Conservation (phyloP, 225 moss, liverwort and hornwort species). For the Physcomitrium patens region DNA sequence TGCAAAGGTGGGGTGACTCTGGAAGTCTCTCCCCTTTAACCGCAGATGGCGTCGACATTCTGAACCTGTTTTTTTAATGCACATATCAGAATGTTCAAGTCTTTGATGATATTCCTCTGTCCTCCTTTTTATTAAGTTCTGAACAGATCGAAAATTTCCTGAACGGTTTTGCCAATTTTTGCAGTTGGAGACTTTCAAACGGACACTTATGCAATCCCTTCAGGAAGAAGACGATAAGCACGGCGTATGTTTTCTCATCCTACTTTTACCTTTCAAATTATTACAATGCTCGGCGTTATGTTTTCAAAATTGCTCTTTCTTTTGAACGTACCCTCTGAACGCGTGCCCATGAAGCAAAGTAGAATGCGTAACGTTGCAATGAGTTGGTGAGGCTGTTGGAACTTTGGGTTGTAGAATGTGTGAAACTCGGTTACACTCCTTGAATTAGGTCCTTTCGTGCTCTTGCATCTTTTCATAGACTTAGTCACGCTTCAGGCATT, state of each 20-base stretch:
- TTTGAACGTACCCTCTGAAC: background rate
- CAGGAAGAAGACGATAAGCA: constrained; percentile 73
- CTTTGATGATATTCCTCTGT: background rate
- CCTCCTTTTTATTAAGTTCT: background rate
- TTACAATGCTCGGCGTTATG: background rate
- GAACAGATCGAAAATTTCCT: background rate
- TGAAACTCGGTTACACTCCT: too few species aligned
- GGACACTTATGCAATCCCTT: constrained; percentile 80
- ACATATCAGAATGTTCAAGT: background rate
- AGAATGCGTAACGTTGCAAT: too few species aligned
- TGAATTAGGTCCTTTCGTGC: too few species aligned
- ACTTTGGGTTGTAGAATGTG: too few species aligned
- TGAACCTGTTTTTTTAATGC: background rate
- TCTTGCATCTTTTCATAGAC: too few species aligned
- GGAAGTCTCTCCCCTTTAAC: background rate
- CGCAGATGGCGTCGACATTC: too few species aligned
- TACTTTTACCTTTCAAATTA: background rate
- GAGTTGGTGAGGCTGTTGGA: too few species aligned
- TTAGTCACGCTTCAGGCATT: too few species aligned
- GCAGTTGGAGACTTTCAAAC: constrained; percentile 90
- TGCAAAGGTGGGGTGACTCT: constrained; percentile 55
- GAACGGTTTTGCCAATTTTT: constrained; percentile 25
- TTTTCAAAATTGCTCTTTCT: background rate
- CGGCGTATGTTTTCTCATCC: constrained; percentile 30
- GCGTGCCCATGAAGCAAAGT: too few species aligned